phyloP scores from a whole-genome alignment of 768 basidiomycete genomes.

The Collybia sordida region DNA sequence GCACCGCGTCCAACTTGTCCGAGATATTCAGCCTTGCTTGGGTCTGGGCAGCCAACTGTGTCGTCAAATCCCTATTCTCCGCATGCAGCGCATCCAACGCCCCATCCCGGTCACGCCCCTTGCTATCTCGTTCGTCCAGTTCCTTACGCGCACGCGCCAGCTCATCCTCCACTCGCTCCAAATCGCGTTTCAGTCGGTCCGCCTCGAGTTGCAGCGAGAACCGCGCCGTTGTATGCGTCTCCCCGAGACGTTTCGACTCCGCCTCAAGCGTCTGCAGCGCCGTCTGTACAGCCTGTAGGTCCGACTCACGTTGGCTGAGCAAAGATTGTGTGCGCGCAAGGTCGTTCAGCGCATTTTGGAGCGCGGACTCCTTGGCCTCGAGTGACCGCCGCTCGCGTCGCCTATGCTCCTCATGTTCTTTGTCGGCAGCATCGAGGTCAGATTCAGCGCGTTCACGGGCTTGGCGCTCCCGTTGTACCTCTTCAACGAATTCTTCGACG shows the following conservation, averaged over 20 bases:
- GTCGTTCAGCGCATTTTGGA: conserved; percentile 62
- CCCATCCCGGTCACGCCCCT: conserved; percentile 67
- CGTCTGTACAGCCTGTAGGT: conserved; percentile 70
- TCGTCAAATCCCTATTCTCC: conserved; percentile 78
- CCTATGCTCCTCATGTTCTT: conserved; percentile 60
- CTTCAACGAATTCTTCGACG: conserved; percentile 67
- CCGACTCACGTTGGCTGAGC: conserved; percentile 70
- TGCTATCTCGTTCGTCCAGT: conserved; percentile 62
- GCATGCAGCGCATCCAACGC: conserved; percentile 73
- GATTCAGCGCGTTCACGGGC: conserved; percentile 53
- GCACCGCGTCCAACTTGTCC: conserved; percentile 83
- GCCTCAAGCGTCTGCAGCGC: conserved; percentile 71
- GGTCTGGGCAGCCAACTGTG: conserved; percentile 79
- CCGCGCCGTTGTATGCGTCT: conserved; percentile 77
- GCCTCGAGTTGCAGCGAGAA: conserved; percentile 90
- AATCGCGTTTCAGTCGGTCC: conserved; percentile 81
- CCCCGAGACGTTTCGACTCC: conserved; percentile 79
- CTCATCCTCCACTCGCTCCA: conserved; percentile 80
- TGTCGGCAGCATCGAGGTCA: conserved; percentile 56
- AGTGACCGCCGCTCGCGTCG: conserved; percentile 61
- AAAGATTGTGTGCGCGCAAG: conserved; percentile 62
- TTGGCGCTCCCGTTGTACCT: conserved; percentile 58
- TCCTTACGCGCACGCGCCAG: conserved; percentile 70
- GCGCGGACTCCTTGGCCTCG: conserved; percentile 69
- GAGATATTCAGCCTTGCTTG: conserved; percentile 84